phyloP scores from a whole-genome alignment of 2,329 filamentous ascomycete species.

The Microdochium trichocladiopsis region DNA sequence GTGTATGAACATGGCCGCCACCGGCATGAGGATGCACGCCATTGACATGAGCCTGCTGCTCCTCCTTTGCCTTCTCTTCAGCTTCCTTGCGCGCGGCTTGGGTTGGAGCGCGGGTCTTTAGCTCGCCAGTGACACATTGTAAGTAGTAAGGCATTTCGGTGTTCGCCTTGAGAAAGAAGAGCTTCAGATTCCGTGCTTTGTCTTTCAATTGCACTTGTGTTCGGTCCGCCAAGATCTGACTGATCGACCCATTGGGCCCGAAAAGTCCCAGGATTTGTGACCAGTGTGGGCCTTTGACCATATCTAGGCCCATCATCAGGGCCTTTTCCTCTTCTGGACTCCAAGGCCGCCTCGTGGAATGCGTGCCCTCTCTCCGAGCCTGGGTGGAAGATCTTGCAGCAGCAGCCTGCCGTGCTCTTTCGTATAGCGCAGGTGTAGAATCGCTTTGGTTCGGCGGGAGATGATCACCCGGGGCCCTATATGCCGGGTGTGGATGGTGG shows the following conservation, averaged over 20 bases:
- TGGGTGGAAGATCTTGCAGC: slow-evolving; percentile 49
- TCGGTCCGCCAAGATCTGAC: slow-evolving; percentile 76
- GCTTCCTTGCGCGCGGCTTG: slow-evolving; percentile 64
- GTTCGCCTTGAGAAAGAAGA: slow-evolving; percentile 87
- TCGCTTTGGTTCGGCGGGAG: slow-evolving; percentile 51
- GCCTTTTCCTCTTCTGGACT: slow-evolving; percentile 85
- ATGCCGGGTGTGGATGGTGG: slow-evolving; percentile 15
- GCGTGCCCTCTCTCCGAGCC: slow-evolving; percentile 47
- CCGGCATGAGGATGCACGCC: slow-evolving; percentile 44
- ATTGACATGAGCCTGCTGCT: slow-evolving; percentile 52
- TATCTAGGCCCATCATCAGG: slow-evolving; percentile 79
- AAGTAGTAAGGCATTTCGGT: slow-evolving; percentile 87
- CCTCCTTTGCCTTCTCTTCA: slow-evolving; percentile 55
- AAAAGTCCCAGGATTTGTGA: slow-evolving; percentile 84
- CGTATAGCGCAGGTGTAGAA: slow-evolving; percentile 48
- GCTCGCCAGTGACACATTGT: slow-evolving; percentile 79
- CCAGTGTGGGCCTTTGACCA: slow-evolving; percentile 89
- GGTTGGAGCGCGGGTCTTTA: slow-evolving; percentile 76
- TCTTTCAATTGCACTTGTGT: slow-evolving; percentile 92
- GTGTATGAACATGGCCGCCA: slow-evolving; percentile 43
- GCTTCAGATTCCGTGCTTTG: slow-evolving; percentile 81
- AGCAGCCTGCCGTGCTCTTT: slow-evolving; percentile 51
- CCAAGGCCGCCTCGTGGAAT: slow-evolving; percentile 71
- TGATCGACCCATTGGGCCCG: slow-evolving; percentile 71
- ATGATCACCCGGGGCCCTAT: slow-evolving; percentile 18